Base-by-base conservation (phyloP, 768 basidiomycete species). In the Brasilioporus rufonigricans region DNA sequence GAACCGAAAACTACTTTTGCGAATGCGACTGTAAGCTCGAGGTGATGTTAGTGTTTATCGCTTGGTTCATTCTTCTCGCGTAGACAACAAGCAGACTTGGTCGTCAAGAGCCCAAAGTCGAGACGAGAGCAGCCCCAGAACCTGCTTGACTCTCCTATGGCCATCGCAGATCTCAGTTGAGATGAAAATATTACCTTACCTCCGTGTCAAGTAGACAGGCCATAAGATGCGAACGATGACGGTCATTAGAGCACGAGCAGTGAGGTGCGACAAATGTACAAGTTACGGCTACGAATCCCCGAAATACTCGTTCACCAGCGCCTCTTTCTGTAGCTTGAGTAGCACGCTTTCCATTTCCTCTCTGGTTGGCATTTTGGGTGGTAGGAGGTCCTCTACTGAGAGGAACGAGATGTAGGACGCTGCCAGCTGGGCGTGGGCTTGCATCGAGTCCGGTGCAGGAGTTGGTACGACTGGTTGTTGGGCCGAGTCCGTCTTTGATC, bases 81-180 rank as follows among this genome's bases (percentile, higher is more conserved):
- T 53, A 92, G 91, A 53, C 86, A 91, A 74, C 89, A 92, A 75
- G 85, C 88, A 10, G 91, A 92, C 33, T 74, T 93, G 16, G 72
- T 88, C 18, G 82, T 92, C 53, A 90, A 83, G 64, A 71, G 79
- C 14, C 83, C 85, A 1, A 87, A 87, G 61, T 73, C 57, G 36
- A 61, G 65, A 44, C 58, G 68, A 14, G 68, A 71, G 3, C 65
- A 66, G 33, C 38, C 41, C 2, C 54, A 52, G 50, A 50, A 5
- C 14, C n/a, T 56, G 1, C 52, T 62, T 5, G 67, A 68, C 14
- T 56, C 64, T 11, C 43, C 63, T 0, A 55, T 55, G 23, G 36
- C n/a, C 21, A 40, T 62, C 50, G 62, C 29, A 32, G 61, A 60
- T 9, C 36, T 62, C 26, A 48, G 51, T 8, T 65, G 51, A 61